Conservation (phyloP, 192 early-diverging fungal genomes). For the Coemansia sp. region DNA sequence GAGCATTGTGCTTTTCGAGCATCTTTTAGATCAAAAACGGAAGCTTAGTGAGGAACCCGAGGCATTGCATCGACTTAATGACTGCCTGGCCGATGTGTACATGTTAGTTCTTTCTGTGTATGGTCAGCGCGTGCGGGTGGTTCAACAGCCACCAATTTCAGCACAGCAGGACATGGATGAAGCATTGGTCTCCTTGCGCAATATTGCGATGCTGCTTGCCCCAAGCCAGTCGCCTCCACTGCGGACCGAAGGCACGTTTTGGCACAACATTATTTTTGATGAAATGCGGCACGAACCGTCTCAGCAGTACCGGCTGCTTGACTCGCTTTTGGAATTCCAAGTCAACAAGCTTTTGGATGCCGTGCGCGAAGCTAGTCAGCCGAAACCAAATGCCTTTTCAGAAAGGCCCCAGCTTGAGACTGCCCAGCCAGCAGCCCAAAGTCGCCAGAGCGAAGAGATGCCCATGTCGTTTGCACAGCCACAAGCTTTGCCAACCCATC, state of each 20-base stretch:
- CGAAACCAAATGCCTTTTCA: constrained; percentile 14
- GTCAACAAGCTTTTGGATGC: constrained; percentile 42
- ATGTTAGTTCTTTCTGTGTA: constrained; percentile 25
- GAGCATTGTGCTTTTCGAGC: constrained; percentile 14
- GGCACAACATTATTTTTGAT: constrained; percentile 39
- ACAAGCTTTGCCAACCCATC: background rate
- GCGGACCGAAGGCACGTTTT: constrained; percentile 19
- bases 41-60: constrained; percentile 15
- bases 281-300: constrained; percentile 34
- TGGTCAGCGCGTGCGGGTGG: constrained; percentile 12
- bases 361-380: constrained; percentile 21
- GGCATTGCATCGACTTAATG: constrained; percentile 13
- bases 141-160: background rate
- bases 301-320: constrained; percentile 50
- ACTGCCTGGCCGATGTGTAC: constrained; percentile 32
- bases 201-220: background rate
- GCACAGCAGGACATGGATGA: background rate
- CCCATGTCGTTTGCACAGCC: background rate
- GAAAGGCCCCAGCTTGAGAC: background rate
- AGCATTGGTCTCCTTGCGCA: background rate
- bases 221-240: background rate
- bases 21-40: constrained; percentile 32
- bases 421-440: background rate
- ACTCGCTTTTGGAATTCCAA: constrained; percentile 43
- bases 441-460: background rate